Percentiles rank a stretch among this genome's conserved stretches.
phyloP scores from a whole-genome alignment of 805 yeast genomes.

The Henningerozyma blattae region DNA sequence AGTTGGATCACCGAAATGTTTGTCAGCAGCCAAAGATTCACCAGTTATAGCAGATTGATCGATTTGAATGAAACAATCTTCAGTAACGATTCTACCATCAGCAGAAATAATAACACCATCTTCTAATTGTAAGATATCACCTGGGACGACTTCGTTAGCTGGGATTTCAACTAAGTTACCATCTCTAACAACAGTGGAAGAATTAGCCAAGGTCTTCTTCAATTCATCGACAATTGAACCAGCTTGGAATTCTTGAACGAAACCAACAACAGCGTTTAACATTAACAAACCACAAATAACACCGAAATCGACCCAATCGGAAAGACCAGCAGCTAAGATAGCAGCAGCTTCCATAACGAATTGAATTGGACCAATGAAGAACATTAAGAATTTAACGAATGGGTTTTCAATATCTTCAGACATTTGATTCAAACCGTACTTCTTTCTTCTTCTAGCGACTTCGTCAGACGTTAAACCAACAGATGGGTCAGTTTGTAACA shows the following conservation, averaged over 20 bases:
- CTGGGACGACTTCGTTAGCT: slow-evolving; percentile 84
- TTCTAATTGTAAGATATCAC: slow-evolving; percentile 86
- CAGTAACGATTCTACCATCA: slow-evolving; percentile 82
- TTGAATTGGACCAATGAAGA: slow-evolving; percentile 92
- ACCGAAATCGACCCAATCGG: slow-evolving; percentile 99
- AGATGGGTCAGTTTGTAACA: slow-evolving; percentile 70
- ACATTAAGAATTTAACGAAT: slow-evolving; percentile 67
- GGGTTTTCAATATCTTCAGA: slow-evolving; percentile 77
- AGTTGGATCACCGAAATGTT: slow-evolving; percentile 72
- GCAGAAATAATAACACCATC: slow-evolving; percentile 91
- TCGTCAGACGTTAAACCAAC: slow-evolving; percentile 69
- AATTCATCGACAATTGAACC: slow-evolving; percentile 95
- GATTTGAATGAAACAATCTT: slow-evolving; percentile 76
- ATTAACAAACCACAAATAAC: slow-evolving; percentile 80
- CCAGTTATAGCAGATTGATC: slow-evolving; percentile 97
- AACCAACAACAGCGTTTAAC: slow-evolving; percentile 89
- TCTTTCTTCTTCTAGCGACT: slow-evolving; percentile 73
- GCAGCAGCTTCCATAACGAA: slow-evolving; percentile 98
- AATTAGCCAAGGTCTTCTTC: slow-evolving; percentile 87
- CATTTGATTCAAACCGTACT: slow-evolving; percentile 84
- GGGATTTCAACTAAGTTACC: slow-evolving; percentile 65
- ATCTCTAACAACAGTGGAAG: slow-evolving; percentile 78
- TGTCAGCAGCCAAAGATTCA: slow-evolving; percentile 93
- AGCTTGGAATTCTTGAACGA: slow-evolving; percentile 94
- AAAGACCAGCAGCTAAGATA: slow-evolving; percentile 86